Evolutionary conservation across 805 yeast genomes (phyloP).

Genomic region (Yarrowia hollandica): DNA sequence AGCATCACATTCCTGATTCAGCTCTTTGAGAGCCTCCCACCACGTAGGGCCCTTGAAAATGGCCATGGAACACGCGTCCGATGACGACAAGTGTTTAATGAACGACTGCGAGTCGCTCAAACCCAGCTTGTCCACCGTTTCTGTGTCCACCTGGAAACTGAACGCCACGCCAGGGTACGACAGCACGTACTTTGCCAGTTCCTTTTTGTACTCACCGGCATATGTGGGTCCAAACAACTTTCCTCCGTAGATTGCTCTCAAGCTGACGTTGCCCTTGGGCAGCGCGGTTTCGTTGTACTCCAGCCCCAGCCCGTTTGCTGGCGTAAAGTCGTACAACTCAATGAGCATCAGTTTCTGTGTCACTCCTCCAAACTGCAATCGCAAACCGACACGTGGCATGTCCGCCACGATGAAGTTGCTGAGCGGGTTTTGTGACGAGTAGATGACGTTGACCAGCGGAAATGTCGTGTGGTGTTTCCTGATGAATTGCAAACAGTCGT

Average conservation of each 20-base stretch:
- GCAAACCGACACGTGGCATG: slow-evolving; percentile 2
- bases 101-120: slow-evolving; percentile 20
- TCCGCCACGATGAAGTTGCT: background rate
- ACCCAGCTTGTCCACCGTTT: background rate
- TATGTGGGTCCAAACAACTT: slow-evolving; percentile 19
- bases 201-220: slow-evolving; percentile 9
- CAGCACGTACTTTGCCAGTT: slow-evolving; percentile 5
- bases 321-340: slow-evolving; percentile 1
- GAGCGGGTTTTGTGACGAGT: slow-evolving; percentile 18
- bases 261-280: slow-evolving; percentile 5
- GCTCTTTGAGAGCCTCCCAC: slow-evolving; percentile 15
- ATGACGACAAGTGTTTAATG: slow-evolving; percentile 1
- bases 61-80: background rate
- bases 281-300: slow-evolving; percentile 19
- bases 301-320: background rate
- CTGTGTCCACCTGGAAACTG: background rate
- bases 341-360: slow-evolving; percentile 16
- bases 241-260: slow-evolving; percentile 20
- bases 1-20: background rate
- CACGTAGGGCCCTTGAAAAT: slow-evolving; percentile 19
- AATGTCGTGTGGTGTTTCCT: slow-evolving; percentile 16
- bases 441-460: slow-evolving; percentile 17
- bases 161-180: slow-evolving; percentile 26
- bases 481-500: slow-evolving; percentile 13
- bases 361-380: background rate